A percentile compares a stretch with the other conserved stretches of the same genome.
Evolutionary conservation across 768 basidiomycete species (phyloP).

Genomic region (Mycena polygramma): DNA sequence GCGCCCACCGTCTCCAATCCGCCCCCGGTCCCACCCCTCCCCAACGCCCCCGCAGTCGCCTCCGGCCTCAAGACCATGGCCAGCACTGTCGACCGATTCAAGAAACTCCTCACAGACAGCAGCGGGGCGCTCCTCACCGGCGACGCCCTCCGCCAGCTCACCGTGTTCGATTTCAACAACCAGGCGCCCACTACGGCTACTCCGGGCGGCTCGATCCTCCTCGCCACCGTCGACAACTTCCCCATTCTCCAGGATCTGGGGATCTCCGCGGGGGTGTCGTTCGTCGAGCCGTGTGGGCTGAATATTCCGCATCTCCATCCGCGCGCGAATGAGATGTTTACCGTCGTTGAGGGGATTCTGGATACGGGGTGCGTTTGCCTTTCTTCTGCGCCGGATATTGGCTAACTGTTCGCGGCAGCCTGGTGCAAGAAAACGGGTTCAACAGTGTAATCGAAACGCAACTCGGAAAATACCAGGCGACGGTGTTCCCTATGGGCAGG

Average conservation of each 20-base stretch:
- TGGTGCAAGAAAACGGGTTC: conserved; percentile 4
- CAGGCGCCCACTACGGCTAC: background rate
- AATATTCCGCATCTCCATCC: conserved; percentile 44
- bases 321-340: conserved; percentile 10
- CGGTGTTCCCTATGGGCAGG: conserved; percentile 10
- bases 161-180: conserved; percentile 23
- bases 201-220: conserved; percentile 32
- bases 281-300: conserved; percentile 8
- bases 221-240: conserved; percentile 37
- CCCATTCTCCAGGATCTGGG: conserved; percentile 29
- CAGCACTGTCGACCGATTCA: conserved; percentile 30
- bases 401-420: no score
- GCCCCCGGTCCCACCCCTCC: background rate
- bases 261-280: conserved; percentile 18
- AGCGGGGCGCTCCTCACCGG: conserved; percentile 29
- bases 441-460: conserved; percentile 30
- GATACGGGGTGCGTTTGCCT: background rate
- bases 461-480: conserved; percentile 24
- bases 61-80: background rate
- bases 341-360: background rate
- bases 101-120: conserved; percentile 44
- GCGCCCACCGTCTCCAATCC: background rate
- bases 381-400: no score
- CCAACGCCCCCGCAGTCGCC: background rate
- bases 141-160: conserved; percentile 1